phyloP scores from a whole-genome alignment of 2,329 filamentous ascomycete species.

The Cercospora zeae-maydis region DNA sequence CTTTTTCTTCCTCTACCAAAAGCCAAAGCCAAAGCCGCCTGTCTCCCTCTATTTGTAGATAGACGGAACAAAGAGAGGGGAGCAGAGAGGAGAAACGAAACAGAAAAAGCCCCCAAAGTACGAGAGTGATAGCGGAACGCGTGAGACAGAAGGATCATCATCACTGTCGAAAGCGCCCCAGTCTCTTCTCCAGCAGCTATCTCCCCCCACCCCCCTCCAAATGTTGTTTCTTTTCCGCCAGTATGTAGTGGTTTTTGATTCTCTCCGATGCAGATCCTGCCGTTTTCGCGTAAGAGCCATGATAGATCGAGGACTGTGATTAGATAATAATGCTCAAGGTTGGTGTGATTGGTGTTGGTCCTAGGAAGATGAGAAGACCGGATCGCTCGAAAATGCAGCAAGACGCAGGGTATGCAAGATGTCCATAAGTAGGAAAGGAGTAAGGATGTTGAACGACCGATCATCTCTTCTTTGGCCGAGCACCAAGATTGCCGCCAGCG shows the following conservation, averaged over 20 bases:
- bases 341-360: too few relatives aligned
- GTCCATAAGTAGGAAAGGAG: neutral
- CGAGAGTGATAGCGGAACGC: neutral
- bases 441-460: neutral
- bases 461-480: constrained; percentile 16
- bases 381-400: neutral
- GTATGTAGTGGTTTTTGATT: too few relatives aligned
- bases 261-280: neutral
- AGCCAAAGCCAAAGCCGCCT: neutral
- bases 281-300: constrained; percentile 4
- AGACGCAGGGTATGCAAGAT: neutral
- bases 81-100: neutral
- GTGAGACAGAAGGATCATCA: constrained; percentile 3
- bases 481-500: constrained; percentile 25
- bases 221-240: neutral
- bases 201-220: neutral
- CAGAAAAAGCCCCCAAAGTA: neutral
- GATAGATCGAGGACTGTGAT: neutral
- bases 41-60: neutral
- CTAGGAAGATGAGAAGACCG: too few relatives aligned
- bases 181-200: neutral
- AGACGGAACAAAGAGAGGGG: too few relatives aligned
- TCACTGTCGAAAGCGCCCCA: constrained; percentile 4
- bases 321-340: neutral
- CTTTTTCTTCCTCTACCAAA: neutral